A percentile compares a stretch with the other conserved stretches of the same genome.
phyloP scores from a whole-genome alignment of 2,329 filamentous ascomycete species.

The Orbilia blumenaviensis region DNA sequence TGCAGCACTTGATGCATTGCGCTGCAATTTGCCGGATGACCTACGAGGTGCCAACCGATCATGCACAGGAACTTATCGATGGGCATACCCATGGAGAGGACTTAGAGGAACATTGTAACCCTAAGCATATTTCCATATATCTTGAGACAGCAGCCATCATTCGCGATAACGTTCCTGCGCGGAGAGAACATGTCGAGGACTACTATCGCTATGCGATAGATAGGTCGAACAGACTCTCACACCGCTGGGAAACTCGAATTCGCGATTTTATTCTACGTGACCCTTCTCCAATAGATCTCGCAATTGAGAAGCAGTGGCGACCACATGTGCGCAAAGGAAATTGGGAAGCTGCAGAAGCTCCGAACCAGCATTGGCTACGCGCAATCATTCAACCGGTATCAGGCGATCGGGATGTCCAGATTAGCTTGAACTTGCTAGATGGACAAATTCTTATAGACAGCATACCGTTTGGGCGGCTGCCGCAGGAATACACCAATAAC shows the following conservation, averaged over 20 bases:
- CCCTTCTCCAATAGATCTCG: slow-evolving; percentile 55
- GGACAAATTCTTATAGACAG: slow-evolving; percentile 68
- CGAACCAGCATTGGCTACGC: slow-evolving; percentile 60
- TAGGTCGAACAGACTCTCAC: slow-evolving; percentile 34
- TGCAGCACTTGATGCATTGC: slow-evolving; percentile 43
- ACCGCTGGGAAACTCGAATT: slow-evolving; percentile 53
- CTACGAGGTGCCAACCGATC: slow-evolving; percentile 56
- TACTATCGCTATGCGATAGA: slow-evolving; percentile 45
- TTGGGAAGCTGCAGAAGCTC: slow-evolving; percentile 57
- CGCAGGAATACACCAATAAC: slow-evolving; percentile 63
- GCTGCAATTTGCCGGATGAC: slow-evolving; percentile 55
- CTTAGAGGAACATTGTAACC: slow-evolving; percentile 11
- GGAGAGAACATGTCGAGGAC: slow-evolving; percentile 55
- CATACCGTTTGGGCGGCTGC: slow-evolving; percentile 64
- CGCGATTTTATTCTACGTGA: slow-evolving; percentile 52
- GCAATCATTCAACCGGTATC: slow-evolving; percentile 52
- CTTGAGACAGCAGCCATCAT: slow-evolving; percentile 45
- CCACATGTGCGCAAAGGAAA: slow-evolving; percentile 56
- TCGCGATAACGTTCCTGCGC: slow-evolving; percentile 40
- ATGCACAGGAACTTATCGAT: slow-evolving; percentile 26
- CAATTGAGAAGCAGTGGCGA: slow-evolving; percentile 58
- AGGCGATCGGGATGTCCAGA: slow-evolving; percentile 35
- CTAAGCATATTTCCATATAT: slow-evolving; percentile 26
- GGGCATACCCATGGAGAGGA: not conserved
- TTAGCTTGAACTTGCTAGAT: slow-evolving; percentile 65